Evolutionary conservation across 257 asterid species (phyloP), one percentile per base, ranked within the genome.

Genomic region (Coffea canephora): DNA sequence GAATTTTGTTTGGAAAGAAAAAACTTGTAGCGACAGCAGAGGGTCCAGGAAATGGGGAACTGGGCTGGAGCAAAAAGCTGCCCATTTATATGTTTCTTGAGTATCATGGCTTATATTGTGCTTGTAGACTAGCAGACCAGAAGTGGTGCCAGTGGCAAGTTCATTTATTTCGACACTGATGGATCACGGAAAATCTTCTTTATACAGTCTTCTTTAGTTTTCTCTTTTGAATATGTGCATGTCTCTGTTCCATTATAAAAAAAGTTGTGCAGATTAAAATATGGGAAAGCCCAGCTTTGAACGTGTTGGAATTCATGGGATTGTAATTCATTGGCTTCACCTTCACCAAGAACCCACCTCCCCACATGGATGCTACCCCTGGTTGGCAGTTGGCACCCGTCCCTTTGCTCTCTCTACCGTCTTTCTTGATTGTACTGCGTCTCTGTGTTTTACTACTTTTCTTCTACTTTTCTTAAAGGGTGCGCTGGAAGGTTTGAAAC

Each of bases 31-130:
- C 18, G 74, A 52, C 77, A 41, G 66, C 69, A 61, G 54, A 82
- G 78, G 90, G 85, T 91, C 89, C 93, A 81, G 82, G 87, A 77
- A 80, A 86, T 78, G 82, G 82, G 87, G 87, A 86, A 81, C 82
- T 79, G 68, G 81, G 74, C 25, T 23, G 14, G 61, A 1, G 57
- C 36, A 48, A 79, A 82, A 64, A 54, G 68, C 50, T 55, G 68
- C 73, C 74, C 75, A 54, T 67, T 41, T 62, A 66, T 1, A 27
- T 6, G 72, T 64, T 76, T 59, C 77, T 82, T 79, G 69, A 76
- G 74, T 6, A 50, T 50, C 64, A 62, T 15, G 7, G n/a, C 8
- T 25, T 25, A 65, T 34, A 49, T 13, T 61, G 9, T 39, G 43
- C 43, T 39, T 39, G 43, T 39, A 39, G 43, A 39, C 43, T 1